A percentile compares a stretch with the other conserved stretches of the same genome.
Evolutionary conservation across 257 asterid species (phyloP).

Genomic region (Nicotiana knightiana): DNA sequence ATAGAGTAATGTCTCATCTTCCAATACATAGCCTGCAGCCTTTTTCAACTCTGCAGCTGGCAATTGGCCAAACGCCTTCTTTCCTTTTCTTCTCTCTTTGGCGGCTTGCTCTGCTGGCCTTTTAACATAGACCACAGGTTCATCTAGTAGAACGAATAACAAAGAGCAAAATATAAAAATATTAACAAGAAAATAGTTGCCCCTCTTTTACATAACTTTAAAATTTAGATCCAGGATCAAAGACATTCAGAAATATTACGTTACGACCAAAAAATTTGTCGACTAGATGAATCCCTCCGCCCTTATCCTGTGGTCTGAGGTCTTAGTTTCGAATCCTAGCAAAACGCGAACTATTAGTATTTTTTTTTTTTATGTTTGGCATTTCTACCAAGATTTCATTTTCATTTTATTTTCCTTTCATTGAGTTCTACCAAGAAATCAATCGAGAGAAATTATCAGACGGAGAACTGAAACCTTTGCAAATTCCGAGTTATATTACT

Average conservation of each 20-base stretch:
- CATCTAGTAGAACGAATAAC: background rate
- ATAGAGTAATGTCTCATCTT: background rate
- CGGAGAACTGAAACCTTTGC: too few relatives aligned
- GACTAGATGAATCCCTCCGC: too few relatives aligned
- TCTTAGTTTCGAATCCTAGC: too few relatives aligned
- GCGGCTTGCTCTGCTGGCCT: background rate
- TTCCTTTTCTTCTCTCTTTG: background rate
- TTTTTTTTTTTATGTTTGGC: background rate
- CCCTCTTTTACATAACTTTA: too few relatives aligned
- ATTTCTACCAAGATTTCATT: background rate
- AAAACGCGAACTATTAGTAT: background rate
- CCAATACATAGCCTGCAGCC: constrained; percentile 1
- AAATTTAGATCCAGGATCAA: too few relatives aligned
- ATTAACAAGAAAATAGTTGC: too few relatives aligned
- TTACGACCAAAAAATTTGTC: too few relatives aligned
- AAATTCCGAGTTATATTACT: too few relatives aligned
- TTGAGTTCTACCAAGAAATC: background rate
- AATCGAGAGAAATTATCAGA: too few relatives aligned
- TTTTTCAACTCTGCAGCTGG: constrained; percentile 11
- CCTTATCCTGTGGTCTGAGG: too few relatives aligned
- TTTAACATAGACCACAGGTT: background rate
- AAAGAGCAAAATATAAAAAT: background rate
- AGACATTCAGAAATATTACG: too few relatives aligned
- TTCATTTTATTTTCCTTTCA: background rate
- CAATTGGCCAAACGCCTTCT: background rate